Conservation (phyloP, 148 eudicot species). For the Camellia lanceoleosa region DNA sequence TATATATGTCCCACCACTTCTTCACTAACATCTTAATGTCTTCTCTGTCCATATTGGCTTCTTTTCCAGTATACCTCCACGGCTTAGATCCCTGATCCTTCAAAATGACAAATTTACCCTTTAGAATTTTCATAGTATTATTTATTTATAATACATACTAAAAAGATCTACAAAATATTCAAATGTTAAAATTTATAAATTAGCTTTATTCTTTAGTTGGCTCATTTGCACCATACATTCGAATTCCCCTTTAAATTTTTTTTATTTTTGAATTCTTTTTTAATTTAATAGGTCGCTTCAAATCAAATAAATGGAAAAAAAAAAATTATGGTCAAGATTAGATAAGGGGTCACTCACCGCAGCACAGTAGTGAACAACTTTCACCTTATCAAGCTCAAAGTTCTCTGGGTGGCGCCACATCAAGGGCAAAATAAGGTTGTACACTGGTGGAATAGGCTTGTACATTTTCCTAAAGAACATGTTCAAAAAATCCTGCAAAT, state of each 20-base stretch:
- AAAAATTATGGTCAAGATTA: neutral
- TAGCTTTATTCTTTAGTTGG: no score
- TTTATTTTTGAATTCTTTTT: no score
- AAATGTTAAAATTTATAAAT: neutral
- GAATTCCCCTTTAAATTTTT: no score
- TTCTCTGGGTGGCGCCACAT: slow-evolving; percentile 88
- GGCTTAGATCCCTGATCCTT: slow-evolving; percentile 61
- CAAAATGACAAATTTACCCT: neutral
- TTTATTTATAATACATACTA: no score
- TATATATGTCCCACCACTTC: slow-evolving; percentile 70
- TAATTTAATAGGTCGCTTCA: no score
- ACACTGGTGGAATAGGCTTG: slow-evolving; percentile 56
- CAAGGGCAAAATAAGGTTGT: slow-evolving; percentile 76
- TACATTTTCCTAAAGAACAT: slow-evolving; percentile 63
- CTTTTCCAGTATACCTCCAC: slow-evolving; percentile 75
- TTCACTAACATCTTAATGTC: slow-evolving; percentile 61
- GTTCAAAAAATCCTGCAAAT: slow-evolving; percentile 72
- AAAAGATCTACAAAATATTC: neutral
- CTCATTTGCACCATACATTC: no score
- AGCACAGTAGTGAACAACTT: slow-evolving; percentile 87
- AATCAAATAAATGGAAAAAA: neutral
- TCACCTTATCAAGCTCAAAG: slow-evolving; percentile 46
- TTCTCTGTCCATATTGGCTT: slow-evolving; percentile 60
- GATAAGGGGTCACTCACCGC: slow-evolving; percentile 17
- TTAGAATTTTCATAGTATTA: no score